phyloP scores from a whole-genome alignment of 306 rosid genomes.

The Hippophae gyantsensis region DNA sequence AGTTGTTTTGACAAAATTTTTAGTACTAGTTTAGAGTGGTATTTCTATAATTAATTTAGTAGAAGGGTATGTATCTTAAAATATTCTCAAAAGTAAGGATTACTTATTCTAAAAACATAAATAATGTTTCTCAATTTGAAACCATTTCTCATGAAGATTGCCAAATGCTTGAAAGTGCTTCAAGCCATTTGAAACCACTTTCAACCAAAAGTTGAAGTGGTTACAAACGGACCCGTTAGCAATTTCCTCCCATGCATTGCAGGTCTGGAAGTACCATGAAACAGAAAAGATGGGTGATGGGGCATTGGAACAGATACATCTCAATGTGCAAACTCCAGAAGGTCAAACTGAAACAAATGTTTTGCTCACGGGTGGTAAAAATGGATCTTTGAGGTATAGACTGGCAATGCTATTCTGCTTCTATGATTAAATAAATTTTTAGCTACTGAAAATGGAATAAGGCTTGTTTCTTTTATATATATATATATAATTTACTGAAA shows the following conservation, averaged over 20 bases:
- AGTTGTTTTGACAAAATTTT: too few species aligned
- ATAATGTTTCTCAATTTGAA: too few species aligned
- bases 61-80: too few species aligned
- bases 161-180: too few species aligned
- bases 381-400: constrained; percentile 58
- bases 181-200: too few species aligned
- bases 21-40: too few species aligned
- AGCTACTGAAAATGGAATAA: background rate
- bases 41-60: too few species aligned
- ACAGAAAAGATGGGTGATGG: constrained; percentile 38
- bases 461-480: background rate
- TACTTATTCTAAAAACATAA: too few species aligned
- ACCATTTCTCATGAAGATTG: too few species aligned
- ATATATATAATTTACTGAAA: background rate
- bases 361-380: constrained; percentile 44
- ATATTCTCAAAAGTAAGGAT: too few species aligned
- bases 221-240: background rate
- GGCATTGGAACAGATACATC: constrained; percentile 53
- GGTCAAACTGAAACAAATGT: constrained; percentile 50
- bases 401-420: constrained; percentile 3
- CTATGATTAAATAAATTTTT: background rate
- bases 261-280: constrained; percentile 73
- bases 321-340: constrained; percentile 43
- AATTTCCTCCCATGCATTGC: constrained; percentile 11
- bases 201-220: too few species aligned